Base-by-base conservation (phyloP, 2,329 filamentous ascomycete genomes). In the Ophiostoma montium region DNA sequence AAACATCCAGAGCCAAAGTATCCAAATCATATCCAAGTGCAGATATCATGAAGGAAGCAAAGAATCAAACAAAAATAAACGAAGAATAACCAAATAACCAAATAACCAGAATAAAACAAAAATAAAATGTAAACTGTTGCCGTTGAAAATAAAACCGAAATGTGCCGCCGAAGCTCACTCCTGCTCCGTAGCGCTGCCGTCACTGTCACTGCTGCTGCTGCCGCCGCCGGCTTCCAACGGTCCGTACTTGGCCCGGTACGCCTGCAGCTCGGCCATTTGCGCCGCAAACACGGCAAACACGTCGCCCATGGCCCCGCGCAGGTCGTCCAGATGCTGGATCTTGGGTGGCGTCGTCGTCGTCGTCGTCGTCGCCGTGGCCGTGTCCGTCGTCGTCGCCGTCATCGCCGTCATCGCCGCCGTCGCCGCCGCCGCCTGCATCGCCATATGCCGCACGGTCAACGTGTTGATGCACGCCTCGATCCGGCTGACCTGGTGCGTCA, bases 401-500 rank as follows among this genome's bases (percentile, higher is more conserved):
- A 2, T 11, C 19, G 39, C 39, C 39, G 30, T 30, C 21, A 11
- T 15, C 5, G 16, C 8, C 19, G 19, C 12, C 19, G 5, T 11
- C 19, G 39, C 39, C 39, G 30, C 30, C 21, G 16, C 21, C 15
- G 42, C 30, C 16, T 44, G 27, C 27, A 75, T 74, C 56, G 86
- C 77, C 63, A 94, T 76, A 63, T 94, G 83, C 45, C 90, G 82
- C 58, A 95, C 70, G 12, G 79, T 71, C 46, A 95, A 74, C 0
- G 86, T 87, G 31, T 83, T 84, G 57, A 89, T 76, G 61, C 86
- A 92, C 47, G 86, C 82, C 87, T 98, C 92, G 62, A 98, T 94
- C 60, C 92, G 80, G 62, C 85, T 89, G 57, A 98, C 84, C 72
- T 95, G 88, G 62, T 96, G 89, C 62, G 94, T 89, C 63, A 96